These are phyloP conservation scores for Plasmopara halstedii DNA, from an alignment of 352 stramenopile species.

Conservation along the genomic window DNA sequence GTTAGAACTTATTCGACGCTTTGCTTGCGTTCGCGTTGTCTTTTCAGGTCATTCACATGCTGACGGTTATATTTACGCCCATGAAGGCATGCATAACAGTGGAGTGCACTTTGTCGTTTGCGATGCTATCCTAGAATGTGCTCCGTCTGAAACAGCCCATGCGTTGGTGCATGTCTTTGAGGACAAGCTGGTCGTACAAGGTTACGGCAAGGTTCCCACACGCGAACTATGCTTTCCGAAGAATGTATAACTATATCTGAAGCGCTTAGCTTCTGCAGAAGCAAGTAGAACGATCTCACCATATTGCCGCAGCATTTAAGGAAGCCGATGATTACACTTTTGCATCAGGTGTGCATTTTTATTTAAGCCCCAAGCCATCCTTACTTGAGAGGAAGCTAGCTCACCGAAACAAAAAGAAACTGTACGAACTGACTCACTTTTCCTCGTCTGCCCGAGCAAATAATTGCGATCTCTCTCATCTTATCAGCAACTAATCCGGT, in stretches of 20 bases:
- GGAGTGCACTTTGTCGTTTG: conserved; percentile 65
- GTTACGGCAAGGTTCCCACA: conserved; percentile 52
- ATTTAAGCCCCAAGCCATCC: no score
- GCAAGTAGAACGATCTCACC: no score
- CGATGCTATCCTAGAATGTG: conserved; percentile 64
- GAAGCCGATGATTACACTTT: no score
- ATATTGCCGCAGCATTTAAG: no score
- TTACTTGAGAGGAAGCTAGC: no score
- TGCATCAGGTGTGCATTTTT: background rate
- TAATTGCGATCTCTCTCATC: background rate
- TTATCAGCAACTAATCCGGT: no score
- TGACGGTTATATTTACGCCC: conserved; percentile 40
- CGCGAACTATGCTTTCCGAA: conserved; percentile 39
- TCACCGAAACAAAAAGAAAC: no score
- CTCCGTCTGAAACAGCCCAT: conserved; percentile 46
- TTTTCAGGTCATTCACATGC: conserved; percentile 67
- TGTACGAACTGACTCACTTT: no score
- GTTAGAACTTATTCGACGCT: conserved; percentile 33
- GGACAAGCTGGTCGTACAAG: conserved; percentile 44
- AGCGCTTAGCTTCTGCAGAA: no score
- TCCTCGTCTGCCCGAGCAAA: background rate
- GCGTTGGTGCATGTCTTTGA: conserved; percentile 49
- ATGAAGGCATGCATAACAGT: conserved; percentile 23
- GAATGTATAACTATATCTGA: background rate
- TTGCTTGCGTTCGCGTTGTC: conserved; percentile 47